Conservation (phyloP, 192 early-diverging fungal genomes). For the Lunasporangiospora selenospora region DNA sequence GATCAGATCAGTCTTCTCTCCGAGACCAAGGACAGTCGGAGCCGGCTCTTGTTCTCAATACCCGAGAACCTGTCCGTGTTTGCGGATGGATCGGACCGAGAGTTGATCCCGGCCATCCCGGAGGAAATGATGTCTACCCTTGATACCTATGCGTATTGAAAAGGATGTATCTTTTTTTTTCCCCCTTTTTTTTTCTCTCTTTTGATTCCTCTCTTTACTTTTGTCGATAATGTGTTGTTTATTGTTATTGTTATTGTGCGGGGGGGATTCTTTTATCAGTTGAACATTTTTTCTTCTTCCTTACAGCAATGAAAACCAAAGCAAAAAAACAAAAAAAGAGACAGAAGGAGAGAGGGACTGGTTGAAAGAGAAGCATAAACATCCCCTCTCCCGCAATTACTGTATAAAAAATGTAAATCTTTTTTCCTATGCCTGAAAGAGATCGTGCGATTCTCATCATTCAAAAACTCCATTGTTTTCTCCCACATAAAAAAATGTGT, state of each 20-base stretch:
- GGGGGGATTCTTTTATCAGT: background rate
- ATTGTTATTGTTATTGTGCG: background rate
- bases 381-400: no score
- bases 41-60: slow-evolving; percentile 14
- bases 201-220: background rate
- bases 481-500: no score
- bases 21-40: slow-evolving; percentile 18
- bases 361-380: no score
- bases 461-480: no score
- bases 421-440: no score
- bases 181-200: no score
- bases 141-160: slow-evolving; percentile 3
- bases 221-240: background rate
- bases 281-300: no score
- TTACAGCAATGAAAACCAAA: no score
- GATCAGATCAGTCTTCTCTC: background rate
- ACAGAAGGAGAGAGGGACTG: no score
- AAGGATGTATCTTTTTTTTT: no score
- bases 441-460: no score
- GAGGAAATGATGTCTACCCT: slow-evolving; percentile 31
- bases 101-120: slow-evolving; percentile 35
- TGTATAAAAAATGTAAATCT: no score
- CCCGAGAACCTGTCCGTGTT: slow-evolving; percentile 18
- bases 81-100: slow-evolving; percentile 9
- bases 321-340: background rate